Evolutionary conservation across 2,329 filamentous ascomycete genomes (phyloP).

Genomic region (Fusarium sp.): DNA sequence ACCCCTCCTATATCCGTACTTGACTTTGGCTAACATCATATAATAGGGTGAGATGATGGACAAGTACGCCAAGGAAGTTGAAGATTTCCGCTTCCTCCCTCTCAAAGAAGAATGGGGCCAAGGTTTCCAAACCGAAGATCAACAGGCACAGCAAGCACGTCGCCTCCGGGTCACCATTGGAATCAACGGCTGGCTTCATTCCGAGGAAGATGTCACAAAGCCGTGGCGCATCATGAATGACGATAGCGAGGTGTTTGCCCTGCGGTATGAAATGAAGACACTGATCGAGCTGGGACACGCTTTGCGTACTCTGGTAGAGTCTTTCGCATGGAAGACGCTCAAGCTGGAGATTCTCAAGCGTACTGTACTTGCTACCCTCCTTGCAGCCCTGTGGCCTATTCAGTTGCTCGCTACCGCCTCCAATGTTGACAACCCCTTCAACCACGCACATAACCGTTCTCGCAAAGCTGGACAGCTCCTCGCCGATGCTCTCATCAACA

Average conservation of each 20-base stretch:
- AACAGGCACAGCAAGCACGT: constrained; percentile 53
- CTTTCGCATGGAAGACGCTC: constrained; percentile 81
- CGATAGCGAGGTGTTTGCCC: constrained; percentile 85
- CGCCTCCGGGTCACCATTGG: constrained; percentile 87
- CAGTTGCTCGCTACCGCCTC: constrained; percentile 76
- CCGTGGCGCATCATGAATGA: constrained; percentile 84
- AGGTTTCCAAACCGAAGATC: constrained; percentile 31
- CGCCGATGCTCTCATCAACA: constrained; percentile 86
- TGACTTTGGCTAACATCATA: constrained; percentile 30
- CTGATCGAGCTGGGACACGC: constrained; percentile 83
- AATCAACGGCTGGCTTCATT: constrained; percentile 88
- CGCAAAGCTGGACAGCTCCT: constrained; percentile 86
- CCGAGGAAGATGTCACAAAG: constrained; percentile 80
- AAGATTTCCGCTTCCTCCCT: constrained; percentile 86
- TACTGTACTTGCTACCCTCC: constrained; percentile 78
- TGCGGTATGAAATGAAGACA: constrained; percentile 86
- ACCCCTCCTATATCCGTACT: too few species aligned
- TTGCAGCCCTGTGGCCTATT: constrained; percentile 80
- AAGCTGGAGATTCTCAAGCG: constrained; percentile 82
- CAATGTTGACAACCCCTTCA: constrained; percentile 87
- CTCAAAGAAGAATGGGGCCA: constrained; percentile 67
- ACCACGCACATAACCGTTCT: constrained; percentile 80
- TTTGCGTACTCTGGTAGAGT: constrained; percentile 79
- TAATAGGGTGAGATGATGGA: constrained; percentile 84
- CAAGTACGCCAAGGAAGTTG: constrained; percentile 87